A percentile compares a stretch with the other conserved stretches of the same genome.
These are phyloP conservation scores for Aspergillus glaucus DNA, from an alignment of 2,329 filamentous ascomycete genomes.

Conservation along the genomic window DNA sequence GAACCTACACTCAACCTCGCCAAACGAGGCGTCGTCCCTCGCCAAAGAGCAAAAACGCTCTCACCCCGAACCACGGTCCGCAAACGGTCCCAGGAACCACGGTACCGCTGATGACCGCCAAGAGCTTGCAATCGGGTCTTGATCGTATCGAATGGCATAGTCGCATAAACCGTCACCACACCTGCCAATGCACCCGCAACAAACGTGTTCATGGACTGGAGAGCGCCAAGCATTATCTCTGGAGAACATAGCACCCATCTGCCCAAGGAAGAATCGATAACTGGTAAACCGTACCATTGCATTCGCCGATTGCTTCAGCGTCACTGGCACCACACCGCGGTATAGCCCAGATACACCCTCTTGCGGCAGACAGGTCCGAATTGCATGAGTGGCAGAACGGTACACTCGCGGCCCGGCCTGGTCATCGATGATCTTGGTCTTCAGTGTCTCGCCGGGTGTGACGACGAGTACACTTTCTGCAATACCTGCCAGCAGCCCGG, in stretches of 20 bases:
- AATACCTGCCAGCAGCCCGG: conserved; percentile 57
- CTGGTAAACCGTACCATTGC: conserved; percentile 49
- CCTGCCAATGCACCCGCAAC: conserved; percentile 56
- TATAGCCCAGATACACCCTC: conserved; percentile 52
- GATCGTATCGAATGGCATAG: conserved; percentile 40
- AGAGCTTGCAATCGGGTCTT: conserved; percentile 45
- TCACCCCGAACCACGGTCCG: conserved; percentile 34
- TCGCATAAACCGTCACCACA: conserved; percentile 38
- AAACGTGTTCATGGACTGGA: conserved; percentile 47
- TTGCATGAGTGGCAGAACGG: conserved; percentile 44
- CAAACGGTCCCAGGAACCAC: conserved; percentile 23
- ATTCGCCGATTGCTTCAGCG: conserved; percentile 48
- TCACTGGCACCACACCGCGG: conserved; percentile 53
- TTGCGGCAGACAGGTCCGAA: conserved; percentile 43
- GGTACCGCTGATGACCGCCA: conserved; percentile 45
- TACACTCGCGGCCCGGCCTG: conserved; percentile 39
- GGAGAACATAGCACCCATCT: conserved; percentile 34
- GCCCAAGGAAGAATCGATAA: conserved; percentile 56
- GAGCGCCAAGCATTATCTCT: background rate
- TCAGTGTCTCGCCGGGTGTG: conserved; percentile 60
- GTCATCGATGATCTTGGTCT: conserved; percentile 61
- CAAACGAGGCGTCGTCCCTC: conserved; percentile 46
- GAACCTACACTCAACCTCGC: conserved; percentile 11
- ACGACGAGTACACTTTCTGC: conserved; percentile 56
- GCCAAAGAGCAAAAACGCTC: conserved; percentile 57